Evolutionary conservation across 2,329 filamentous ascomycete genomes (phyloP).

Genomic region (Blastomyces parvus): DNA sequence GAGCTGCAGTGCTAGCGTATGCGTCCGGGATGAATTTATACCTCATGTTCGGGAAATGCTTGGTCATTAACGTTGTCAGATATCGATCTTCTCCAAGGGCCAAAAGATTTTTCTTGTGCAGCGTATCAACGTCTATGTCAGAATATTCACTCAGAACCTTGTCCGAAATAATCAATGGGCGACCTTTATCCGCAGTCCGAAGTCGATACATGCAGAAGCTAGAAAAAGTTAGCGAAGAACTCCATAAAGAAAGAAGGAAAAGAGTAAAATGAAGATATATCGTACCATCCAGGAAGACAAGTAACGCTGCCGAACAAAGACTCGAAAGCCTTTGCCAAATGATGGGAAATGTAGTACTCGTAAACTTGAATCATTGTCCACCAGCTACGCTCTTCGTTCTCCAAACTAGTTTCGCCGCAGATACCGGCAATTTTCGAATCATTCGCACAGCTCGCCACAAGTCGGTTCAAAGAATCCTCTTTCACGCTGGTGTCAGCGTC

Average conservation of each 20-base stretch:
- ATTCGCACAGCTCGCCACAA: constrained; percentile 86
- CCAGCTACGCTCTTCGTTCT: constrained; percentile 92
- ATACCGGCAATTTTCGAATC: constrained; percentile 96
- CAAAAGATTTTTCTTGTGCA: constrained; percentile 89
- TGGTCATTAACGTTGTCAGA: constrained; percentile 94
- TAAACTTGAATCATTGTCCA: constrained; percentile 99
- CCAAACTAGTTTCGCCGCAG: constrained; percentile 89
- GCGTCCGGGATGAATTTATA: constrained; percentile 95
- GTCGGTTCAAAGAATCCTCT: constrained; percentile 82
- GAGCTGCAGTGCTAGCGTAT: constrained; percentile 85
- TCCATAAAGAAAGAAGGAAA: not conserved
- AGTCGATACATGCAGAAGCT: constrained; percentile 99
- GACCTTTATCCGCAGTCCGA: constrained; percentile 84
- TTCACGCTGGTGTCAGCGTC: constrained; percentile 93
- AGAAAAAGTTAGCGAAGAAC: constrained; percentile 30
- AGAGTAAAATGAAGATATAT: constrained; percentile 19
- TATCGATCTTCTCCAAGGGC: constrained; percentile 95
- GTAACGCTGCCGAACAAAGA: constrained; percentile 96
- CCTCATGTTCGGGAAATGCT: constrained; percentile 89
- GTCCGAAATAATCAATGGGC: constrained; percentile 87
- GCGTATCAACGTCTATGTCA: constrained; percentile 79
- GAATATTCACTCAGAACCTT: constrained; percentile 79
- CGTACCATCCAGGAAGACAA: constrained; percentile 97
- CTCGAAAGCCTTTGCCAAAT: constrained; percentile 93
- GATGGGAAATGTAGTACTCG: constrained; percentile 98